Evolutionary conservation across 2,329 filamentous ascomycete genomes (phyloP).

Genomic region (Alternaria arborescens): DNA sequence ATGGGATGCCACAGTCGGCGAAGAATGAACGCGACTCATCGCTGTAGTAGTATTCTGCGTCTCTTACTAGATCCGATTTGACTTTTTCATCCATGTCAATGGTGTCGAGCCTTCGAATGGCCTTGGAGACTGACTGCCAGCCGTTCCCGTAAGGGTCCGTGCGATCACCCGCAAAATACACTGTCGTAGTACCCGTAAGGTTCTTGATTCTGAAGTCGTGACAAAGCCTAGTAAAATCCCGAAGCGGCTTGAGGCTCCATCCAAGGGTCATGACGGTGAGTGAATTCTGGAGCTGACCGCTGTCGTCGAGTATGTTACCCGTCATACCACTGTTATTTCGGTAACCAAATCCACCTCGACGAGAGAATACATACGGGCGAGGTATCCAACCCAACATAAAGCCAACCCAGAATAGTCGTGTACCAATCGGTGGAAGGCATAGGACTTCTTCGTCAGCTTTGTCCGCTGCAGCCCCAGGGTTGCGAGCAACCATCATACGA

Average conservation of each 20-base stretch:
- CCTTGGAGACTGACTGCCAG: conserved; percentile 38
- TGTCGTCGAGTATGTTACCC: conserved; percentile 14
- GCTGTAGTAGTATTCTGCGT: conserved; percentile 52
- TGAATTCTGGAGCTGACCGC: conserved; percentile 24
- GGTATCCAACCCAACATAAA: conserved; percentile 4
- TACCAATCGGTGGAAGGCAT: conserved; percentile 31
- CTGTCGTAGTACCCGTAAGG: conserved; percentile 33
- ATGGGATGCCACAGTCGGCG: conserved; percentile 45
- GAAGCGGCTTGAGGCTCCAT: conserved; percentile 37
- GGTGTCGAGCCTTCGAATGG: conserved; percentile 39
- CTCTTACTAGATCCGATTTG: conserved; percentile 43
- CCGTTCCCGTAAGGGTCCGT: conserved; percentile 16
- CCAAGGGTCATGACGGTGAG: conserved; percentile 37
- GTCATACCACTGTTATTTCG: background rate
- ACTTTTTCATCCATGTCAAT: conserved; percentile 43
- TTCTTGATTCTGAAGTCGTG: conserved; percentile 33
- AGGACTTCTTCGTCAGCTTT: conserved; percentile 18
- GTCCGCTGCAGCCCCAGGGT: background rate
- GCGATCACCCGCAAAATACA: conserved; percentile 36
- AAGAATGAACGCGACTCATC: conserved; percentile 44
- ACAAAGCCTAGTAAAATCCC: conserved; percentile 34
- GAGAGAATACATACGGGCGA: conserved; percentile 39
- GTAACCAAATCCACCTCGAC: conserved; percentile 15
- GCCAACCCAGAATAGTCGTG: conserved; percentile 41
- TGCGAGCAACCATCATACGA: conserved; percentile 2